A percentile compares a stretch with the other conserved stretches of the same genome.
phyloP scores from a whole-genome alignment of 176 grass and related monocot genomes.

The Triticum aestivum region DNA sequence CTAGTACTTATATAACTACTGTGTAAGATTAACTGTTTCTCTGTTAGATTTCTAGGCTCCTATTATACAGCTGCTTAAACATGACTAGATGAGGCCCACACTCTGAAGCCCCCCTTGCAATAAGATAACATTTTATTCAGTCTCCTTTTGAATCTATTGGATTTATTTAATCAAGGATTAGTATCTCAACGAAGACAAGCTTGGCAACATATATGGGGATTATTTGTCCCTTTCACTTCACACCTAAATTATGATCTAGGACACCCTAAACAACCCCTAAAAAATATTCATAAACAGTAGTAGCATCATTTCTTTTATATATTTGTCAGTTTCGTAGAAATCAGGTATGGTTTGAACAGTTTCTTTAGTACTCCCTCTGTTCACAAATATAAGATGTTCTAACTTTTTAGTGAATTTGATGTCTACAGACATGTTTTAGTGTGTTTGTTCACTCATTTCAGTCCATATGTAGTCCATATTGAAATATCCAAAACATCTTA shows the following conservation, averaged over 20 bases:
- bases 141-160: conserved; percentile 12
- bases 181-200: conserved; percentile 17
- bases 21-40: not conserved
- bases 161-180: conserved; percentile 14
- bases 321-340: conserved; percentile 4
- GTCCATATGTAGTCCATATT: too few relatives aligned
- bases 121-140: conserved; percentile 7
- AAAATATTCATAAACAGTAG: not conserved
- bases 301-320: not conserved
- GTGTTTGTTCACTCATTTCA: too few relatives aligned
- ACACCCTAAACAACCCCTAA: not conserved
- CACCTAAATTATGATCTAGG: conserved; percentile 13
- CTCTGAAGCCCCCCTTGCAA: not conserved
- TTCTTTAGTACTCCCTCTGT: not conserved
- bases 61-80: conserved; percentile 21
- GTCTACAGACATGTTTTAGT: too few relatives aligned
- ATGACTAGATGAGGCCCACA: conserved; percentile 5
- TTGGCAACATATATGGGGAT: conserved; percentile 9
- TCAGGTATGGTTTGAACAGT: not conserved
- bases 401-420: too few relatives aligned
- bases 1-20: conserved; percentile 15
- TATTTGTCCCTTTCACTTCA: conserved; percentile 19
- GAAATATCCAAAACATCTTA: too few relatives aligned
- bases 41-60: not conserved
- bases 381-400: too few relatives aligned